phyloP scores from a whole-genome alignment of 164 flowering plant species.

The Akebia trifoliata region DNA sequence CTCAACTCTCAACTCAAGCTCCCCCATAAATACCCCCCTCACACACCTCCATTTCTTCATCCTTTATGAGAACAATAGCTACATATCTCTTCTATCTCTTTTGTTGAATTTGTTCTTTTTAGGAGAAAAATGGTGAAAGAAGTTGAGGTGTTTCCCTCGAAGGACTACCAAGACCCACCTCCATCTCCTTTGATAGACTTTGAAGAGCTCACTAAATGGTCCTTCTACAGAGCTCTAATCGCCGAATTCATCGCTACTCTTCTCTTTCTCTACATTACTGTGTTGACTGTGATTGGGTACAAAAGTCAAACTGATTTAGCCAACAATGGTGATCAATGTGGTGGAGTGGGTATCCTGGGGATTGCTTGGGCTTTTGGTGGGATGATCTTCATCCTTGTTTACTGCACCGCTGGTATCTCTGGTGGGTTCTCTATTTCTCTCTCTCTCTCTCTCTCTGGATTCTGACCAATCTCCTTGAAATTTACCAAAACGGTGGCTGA shows the following conservation, averaged over 20 bases:
- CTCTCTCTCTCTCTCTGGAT: too few species aligned
- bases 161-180: constrained; percentile 92
- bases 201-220: constrained; percentile 69
- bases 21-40: too few species aligned
- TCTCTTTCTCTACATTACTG: constrained; percentile 71
- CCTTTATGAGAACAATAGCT: too few species aligned
- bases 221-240: constrained; percentile 74
- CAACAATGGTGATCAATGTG: constrained; percentile 28
- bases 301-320: constrained; percentile 34
- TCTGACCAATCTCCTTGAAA: too few species aligned
- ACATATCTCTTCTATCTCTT: too few species aligned
- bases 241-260: constrained; percentile 88
- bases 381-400: constrained; percentile 90
- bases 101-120: too few species aligned
- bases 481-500: too few species aligned
- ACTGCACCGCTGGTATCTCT: constrained; percentile 97
- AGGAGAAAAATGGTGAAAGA: constrained; percentile 68
- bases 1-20: too few species aligned
- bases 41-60: too few species aligned
- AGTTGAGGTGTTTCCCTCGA: constrained; percentile 46
- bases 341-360: constrained; percentile 81
- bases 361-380: constrained; percentile 98
- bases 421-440: too few species aligned
- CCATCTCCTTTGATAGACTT: constrained; percentile 64
- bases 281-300: constrained; percentile 83